Evolutionary conservation across 306 rosid species (phyloP).

Genomic region (Gynostemma pentaphyllum): DNA sequence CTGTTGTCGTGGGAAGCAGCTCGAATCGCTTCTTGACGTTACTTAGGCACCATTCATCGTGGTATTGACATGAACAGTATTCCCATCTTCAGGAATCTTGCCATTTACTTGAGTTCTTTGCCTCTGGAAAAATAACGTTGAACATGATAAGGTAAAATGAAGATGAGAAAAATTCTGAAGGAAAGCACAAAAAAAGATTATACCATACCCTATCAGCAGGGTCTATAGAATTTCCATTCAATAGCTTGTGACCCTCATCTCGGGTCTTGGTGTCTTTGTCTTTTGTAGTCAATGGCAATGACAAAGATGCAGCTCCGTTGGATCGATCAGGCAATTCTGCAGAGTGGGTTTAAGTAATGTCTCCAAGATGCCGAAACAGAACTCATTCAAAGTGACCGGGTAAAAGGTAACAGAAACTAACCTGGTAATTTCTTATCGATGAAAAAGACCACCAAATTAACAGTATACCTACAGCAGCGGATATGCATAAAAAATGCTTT

Average conservation of each 20-base stretch:
- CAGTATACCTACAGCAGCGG: slow-evolving; percentile 93
- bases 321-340: slow-evolving; percentile 89
- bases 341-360: background rate
- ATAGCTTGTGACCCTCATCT: slow-evolving; percentile 85
- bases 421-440: slow-evolving; percentile 83
- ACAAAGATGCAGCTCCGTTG: slow-evolving; percentile 31
- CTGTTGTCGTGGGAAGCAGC: background rate
- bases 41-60: slow-evolving; percentile 62
- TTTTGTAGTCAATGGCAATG: slow-evolving; percentile 65
- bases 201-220: slow-evolving; percentile 71
- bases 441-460: slow-evolving; percentile 84
- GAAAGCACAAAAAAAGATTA: slow-evolving; percentile 5
- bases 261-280: slow-evolving; percentile 63
- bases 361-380: background rate
- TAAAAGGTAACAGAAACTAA: slow-evolving; percentile 19
- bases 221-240: slow-evolving; percentile 80
- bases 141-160: background rate
- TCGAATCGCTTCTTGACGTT: too few relatives aligned
- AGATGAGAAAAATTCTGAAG: background rate
- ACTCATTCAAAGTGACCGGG: background rate
- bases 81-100: slow-evolving; percentile 72
- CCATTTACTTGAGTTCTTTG: slow-evolving; percentile 89
- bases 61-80: slow-evolving; percentile 48
- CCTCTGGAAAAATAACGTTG: slow-evolving; percentile 43
- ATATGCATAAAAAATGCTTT: background rate